phyloP scores from a whole-genome alignment of 176 grass and related monocot species.

The Hyparrhenia diplandra region DNA sequence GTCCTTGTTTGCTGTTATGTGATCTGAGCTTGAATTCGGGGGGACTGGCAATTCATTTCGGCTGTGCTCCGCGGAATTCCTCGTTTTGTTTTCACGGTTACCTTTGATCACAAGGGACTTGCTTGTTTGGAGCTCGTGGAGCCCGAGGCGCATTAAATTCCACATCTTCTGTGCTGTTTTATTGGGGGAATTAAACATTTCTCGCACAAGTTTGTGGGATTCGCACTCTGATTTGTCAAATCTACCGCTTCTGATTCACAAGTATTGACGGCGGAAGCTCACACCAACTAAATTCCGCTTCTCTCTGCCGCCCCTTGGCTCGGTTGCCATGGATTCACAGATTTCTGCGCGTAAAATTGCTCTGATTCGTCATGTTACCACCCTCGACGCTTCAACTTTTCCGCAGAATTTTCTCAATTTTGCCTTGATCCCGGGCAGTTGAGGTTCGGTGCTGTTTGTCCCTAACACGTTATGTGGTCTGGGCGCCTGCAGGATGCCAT shows the following conservation, averaged over 20 bases:
- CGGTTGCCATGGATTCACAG: background rate
- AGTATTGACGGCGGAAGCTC: constrained; percentile 26
- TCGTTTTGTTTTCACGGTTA: background rate
- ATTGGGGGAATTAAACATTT: constrained; percentile 30
- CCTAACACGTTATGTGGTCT: constrained; percentile 10
- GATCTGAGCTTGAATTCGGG: constrained; percentile 26
- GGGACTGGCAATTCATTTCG: constrained; percentile 21
- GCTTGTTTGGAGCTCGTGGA: constrained; percentile 22
- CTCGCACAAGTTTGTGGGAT: background rate
- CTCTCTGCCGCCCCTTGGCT: background rate
- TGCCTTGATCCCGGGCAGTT: constrained; percentile 31
- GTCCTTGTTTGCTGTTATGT: background rate
- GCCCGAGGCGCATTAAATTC: constrained; percentile 38
- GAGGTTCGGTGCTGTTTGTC: background rate
- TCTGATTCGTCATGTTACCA: background rate
- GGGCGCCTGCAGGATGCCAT: constrained; percentile 51
- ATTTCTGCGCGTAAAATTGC: background rate
- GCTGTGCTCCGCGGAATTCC: background rate
- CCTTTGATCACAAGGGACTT: constrained; percentile 37
- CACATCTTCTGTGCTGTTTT: constrained; percentile 22
- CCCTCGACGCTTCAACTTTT: background rate
- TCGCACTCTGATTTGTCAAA: constrained; percentile 15
- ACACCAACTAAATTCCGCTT: background rate
- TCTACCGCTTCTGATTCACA: constrained; percentile 8
- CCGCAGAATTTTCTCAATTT: background rate